Evolutionary conservation across 2,329 filamentous ascomycete species (phyloP), one percentile per base, ranked within the genome.

Genomic region (Penicillium aurantiogriseum): DNA sequence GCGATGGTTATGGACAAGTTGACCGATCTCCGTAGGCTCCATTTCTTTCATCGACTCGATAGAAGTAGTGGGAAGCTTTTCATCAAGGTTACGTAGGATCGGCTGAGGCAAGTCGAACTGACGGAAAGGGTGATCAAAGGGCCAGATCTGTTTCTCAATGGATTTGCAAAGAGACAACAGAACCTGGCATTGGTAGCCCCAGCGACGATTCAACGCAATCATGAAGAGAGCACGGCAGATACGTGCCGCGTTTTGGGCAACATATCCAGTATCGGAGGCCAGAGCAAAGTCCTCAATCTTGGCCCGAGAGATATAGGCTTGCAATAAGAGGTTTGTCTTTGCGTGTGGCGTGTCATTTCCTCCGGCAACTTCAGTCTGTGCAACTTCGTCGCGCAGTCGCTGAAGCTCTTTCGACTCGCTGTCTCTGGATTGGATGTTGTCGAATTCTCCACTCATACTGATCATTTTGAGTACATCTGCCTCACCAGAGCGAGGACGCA

Each of bases 171-270:
- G 81, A 0, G 91, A 95, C 43, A 99, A 79, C 33, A 99, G 79
- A 1, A 97, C 92, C 39, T 95, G 81, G 64, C 95, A 99, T 74
- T 97, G 92, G 67, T 96, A 89, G 0, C 95, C 94, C 94, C 94
- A 99, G 64, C 91, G 85, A 58, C 94, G 84, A 74, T 97, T 97
- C 51, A 99, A 80, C 1, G 94, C 93, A 67, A 99, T 93, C 91
- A 97, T 96, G 75, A 99, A 99, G 17, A 99, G 77, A 2, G 95
- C 91, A 60, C 95, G 84, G 69, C 92, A 97, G 57, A 99, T 99
- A 74, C 94, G 88, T 1, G 92, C 91, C 11, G 94, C 89, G 72
- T 99, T 96, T 71, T 99, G 94, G 1, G 94, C 91, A 43, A 99
- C 91, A 69, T 99, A 99, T 62, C 91, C 91, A 44, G 90, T 88